These are phyloP conservation scores for Arabidopsis lyrata DNA, from an alignment of 441 rosid genomes.

Conservation along the genomic window DNA sequence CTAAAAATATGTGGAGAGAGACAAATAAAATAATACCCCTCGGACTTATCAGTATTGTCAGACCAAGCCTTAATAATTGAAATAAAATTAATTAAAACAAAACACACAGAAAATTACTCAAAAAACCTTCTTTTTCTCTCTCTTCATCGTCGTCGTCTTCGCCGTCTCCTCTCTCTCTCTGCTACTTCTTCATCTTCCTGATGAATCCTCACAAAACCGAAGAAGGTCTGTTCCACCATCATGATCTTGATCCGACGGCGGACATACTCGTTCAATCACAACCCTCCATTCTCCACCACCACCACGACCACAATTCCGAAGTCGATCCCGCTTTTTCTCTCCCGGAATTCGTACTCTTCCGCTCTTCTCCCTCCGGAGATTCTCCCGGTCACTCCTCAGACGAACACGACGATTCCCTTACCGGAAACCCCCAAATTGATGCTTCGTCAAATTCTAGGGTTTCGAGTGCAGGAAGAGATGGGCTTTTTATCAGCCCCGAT, in stretches of 20 bases:
- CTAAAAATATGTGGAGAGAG: slow-evolving; percentile 1
- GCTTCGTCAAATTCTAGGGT: slow-evolving; percentile 45
- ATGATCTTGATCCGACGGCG: slow-evolving; percentile 55
- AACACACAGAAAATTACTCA: slow-evolving; percentile 28
- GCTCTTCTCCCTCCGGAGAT: slow-evolving; percentile 70
- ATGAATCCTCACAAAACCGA: slow-evolving; percentile 94
- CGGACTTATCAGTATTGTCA: slow-evolving; percentile 38
- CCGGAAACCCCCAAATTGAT: slow-evolving; percentile 33
- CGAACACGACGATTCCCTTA: slow-evolving; percentile 61
- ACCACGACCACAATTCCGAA: slow-evolving; percentile 51
- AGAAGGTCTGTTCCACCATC: slow-evolving; percentile 73
- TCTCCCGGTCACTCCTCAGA: slow-evolving; percentile 68
- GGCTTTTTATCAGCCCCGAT: slow-evolving; percentile 68
- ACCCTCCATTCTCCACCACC: slow-evolving; percentile 52
- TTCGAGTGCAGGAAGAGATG: slow-evolving; percentile 34
- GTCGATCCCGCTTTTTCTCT: slow-evolving; percentile 56
- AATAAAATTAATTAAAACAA: background rate
- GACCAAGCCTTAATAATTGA: slow-evolving; percentile 22
- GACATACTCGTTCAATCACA: slow-evolving; percentile 49
- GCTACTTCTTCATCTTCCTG: slow-evolving; percentile 12
- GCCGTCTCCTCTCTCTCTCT: slow-evolving; percentile 1
- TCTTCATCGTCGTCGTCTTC: slow-evolving; percentile 35
- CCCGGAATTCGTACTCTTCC: slow-evolving; percentile 80
- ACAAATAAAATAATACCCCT: slow-evolving; percentile 18
- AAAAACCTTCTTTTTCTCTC: slow-evolving; percentile 22